Base-by-base conservation (phyloP, 495 filamentous ascomycete species). In the Daldinia vernicosa region DNA sequence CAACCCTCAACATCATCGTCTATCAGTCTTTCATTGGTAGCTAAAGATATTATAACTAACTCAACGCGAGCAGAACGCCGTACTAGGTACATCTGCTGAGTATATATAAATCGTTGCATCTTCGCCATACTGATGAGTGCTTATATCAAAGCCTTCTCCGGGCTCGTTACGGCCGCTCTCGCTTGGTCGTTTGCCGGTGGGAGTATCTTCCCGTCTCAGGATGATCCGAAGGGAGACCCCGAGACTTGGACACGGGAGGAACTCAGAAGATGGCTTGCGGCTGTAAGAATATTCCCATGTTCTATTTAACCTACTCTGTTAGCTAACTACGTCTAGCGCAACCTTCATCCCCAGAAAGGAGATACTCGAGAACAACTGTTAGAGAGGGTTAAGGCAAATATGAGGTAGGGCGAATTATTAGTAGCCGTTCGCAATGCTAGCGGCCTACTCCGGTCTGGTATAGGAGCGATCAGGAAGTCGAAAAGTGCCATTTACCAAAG, bases 161-260 rank as follows among this genome's bases (percentile, higher is more conserved):
- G 92, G 24, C 87, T 97, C 69, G 89, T 97, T 45, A 91, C 92
- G 3, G 93, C 91, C 3, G 94, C 91, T 6, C 90, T 94, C 6
- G 91, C 86, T 17, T 97, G 90, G 89, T 85, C 90, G 2, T 96
- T 97, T 66, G 93, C 91, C 90, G 91, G 92, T 57, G 85, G 87
- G 27, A 92, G 93, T 64, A 85, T 97, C 69, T 94, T 97, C 69
- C 93, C 93, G 1, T 72, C 82, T 0, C 79, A 88, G 58, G 67
- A 79, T 27, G 94, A 96, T 77, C 94, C 94, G n/a, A 90, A 80
- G 57, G 93, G 94, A 82, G 89, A 93, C 64, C 93, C 93, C 3
- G 84, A 87, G 33, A 84, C 79, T 22, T 95, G 92, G 92, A 90
- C 91, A 22, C 79, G 81, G 35, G 87, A 90, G 30, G 92, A 95